These are phyloP conservation scores for Aquilaria sinensis DNA, from an alignment of 345 rosid species.

Conservation along the genomic window DNA sequence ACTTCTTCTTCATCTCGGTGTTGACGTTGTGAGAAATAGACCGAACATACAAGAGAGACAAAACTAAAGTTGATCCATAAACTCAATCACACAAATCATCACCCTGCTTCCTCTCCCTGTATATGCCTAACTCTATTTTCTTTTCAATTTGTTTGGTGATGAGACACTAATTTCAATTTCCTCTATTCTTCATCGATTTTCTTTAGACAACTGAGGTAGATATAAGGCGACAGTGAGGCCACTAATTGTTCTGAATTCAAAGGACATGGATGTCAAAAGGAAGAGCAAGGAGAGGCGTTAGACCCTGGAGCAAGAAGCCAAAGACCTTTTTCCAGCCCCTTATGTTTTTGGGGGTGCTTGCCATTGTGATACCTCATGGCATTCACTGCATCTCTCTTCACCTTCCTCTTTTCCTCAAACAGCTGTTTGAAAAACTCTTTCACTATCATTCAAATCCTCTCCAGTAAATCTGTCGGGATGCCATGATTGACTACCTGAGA, in stretches of 20 bases:
- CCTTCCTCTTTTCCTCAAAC: slow-evolving; percentile 42
- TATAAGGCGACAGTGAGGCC: slow-evolving; percentile 37
- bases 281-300: slow-evolving; percentile 41
- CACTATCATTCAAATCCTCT: slow-evolving; percentile 21
- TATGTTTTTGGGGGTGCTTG: slow-evolving; percentile 55
- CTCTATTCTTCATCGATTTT: no score
- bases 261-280: slow-evolving; percentile 29
- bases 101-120: no score
- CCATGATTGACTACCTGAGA: slow-evolving; percentile 40
- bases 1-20: no score
- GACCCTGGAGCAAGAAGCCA: slow-evolving; percentile 41
- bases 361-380: slow-evolving; percentile 51
- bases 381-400: slow-evolving; percentile 41
- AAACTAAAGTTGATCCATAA: no score
- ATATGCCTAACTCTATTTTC: no score
- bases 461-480: slow-evolving; percentile 26
- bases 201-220: no score
- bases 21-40: no score
- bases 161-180: no score
- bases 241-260: slow-evolving; percentile 33
- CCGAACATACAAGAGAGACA: no score
- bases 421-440: slow-evolving; percentile 40
- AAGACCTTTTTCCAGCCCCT: slow-evolving; percentile 70
- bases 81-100: no score
- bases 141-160: no score